Percentiles rank a stretch among this genome's conserved stretches.
Evolutionary conservation across 2,329 filamentous ascomycete species (phyloP).

Genomic region (Alternaria angustiovoidea): DNA sequence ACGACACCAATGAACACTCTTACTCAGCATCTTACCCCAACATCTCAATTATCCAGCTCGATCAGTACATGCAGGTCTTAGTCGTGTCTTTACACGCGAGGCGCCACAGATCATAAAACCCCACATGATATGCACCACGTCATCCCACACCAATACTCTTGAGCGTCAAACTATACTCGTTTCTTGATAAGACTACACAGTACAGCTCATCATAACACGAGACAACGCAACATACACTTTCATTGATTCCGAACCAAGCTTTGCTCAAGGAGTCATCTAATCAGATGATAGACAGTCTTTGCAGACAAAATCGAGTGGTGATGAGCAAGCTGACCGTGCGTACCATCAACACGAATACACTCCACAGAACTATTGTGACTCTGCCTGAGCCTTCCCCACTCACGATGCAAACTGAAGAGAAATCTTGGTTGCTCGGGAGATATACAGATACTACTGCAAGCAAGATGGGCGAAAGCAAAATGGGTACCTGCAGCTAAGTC

Average conservation of each 20-base stretch:
- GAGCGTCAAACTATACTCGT: not conserved
- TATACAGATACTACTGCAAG: slow-evolving; percentile 5
- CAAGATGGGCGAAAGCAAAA: not conserved
- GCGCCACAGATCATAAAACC: not conserved
- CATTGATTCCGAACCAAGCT: not conserved
- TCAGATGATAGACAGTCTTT: not conserved
- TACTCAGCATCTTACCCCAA: not conserved
- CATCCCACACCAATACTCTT: slow-evolving; percentile 4
- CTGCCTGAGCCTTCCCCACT: not conserved
- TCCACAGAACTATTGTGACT: not conserved
- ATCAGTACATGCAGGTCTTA: not conserved
- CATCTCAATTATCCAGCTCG: not conserved
- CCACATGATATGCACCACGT: slow-evolving; percentile 4
- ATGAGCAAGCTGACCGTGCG: not conserved
- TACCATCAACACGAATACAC: not conserved
- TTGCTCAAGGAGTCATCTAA: not conserved
- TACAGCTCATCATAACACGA: not conserved
- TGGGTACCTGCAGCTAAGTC: slow-evolving; percentile 18
- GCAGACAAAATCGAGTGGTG: not conserved
- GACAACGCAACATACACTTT: not conserved
- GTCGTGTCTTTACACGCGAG: slow-evolving; percentile 1
- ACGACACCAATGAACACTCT: not conserved
- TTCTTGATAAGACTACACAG: not conserved
- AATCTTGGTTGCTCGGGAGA: slow-evolving; percentile 2
- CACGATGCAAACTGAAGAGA: not conserved